These are phyloP conservation scores for Bacidia gigantensis DNA, from an alignment of 495 filamentous ascomycete species.

Conservation along the genomic window DNA sequence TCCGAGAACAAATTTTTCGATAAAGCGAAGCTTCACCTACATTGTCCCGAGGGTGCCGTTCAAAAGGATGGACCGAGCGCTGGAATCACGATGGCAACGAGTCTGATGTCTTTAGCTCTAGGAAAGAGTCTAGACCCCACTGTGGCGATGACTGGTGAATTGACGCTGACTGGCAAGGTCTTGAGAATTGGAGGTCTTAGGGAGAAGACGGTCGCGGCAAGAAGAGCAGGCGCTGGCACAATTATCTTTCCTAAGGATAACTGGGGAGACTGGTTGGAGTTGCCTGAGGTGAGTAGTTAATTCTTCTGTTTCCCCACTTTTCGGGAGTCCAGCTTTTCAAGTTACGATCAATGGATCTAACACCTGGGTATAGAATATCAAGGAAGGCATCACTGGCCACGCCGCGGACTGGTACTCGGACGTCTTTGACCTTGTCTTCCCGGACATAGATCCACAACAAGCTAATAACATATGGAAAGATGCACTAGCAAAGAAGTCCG, in stretches of 20 bases:
- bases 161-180: conserved; percentile 96
- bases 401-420: conserved; percentile 89
- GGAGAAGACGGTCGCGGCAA: conserved; percentile 97
- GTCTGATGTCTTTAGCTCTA: conserved; percentile 70
- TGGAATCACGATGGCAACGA: conserved; percentile 94
- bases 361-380: conserved; percentile 74
- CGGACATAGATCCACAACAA: conserved; percentile 55
- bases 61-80: conserved; percentile 93
- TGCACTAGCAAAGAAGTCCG: conserved; percentile 32
- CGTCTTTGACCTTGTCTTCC: conserved; percentile 84
- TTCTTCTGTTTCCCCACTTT: neutral
- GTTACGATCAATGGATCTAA: too few species aligned
- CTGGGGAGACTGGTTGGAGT: conserved; percentile 89
- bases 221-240: conserved; percentile 84
- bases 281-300: conserved; percentile 78
- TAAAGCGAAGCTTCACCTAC: conserved; percentile 87
- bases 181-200: conserved; percentile 88
- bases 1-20: conserved; percentile 90
- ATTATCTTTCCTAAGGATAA: conserved; percentile 95
- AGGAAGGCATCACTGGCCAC: conserved; percentile 79
- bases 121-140: conserved; percentile 66
- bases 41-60: conserved; percentile 94
- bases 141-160: conserved; percentile 95
- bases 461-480: conserved; percentile 64
- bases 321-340: neutral